Percentiles rank a stretch among this genome's conserved stretches.
phyloP scores from a whole-genome alignment of 345 rosid genomes.

The Barbarea vulgaris region DNA sequence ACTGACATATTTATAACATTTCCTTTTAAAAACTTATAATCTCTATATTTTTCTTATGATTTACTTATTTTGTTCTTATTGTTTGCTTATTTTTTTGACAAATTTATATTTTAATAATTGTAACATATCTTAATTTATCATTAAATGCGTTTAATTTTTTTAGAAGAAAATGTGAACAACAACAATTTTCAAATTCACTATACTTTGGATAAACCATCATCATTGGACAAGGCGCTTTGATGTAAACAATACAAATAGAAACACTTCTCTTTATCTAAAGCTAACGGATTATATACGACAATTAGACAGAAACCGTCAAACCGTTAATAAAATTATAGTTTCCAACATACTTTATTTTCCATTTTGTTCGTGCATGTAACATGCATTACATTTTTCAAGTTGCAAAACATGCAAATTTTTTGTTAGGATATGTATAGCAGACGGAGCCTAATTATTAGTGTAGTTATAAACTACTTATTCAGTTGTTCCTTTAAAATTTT shows the following conservation, averaged over 20 bases:
- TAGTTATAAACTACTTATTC: not conserved
- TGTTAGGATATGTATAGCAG: not conserved
- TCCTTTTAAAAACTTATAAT: not conserved
- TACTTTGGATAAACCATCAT: not conserved
- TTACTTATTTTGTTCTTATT: not conserved
- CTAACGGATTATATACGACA: too few species aligned
- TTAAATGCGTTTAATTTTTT: not conserved
- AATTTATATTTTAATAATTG: too few species aligned
- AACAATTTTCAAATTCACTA: not conserved
- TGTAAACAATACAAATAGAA: not conserved
- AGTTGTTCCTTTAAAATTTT: not conserved
- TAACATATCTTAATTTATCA: not conserved
- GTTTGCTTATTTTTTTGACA: not conserved
- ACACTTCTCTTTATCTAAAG: not conserved
- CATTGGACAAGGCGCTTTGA: not conserved
- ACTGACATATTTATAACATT: not conserved
- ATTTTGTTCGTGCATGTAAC: not conserved
- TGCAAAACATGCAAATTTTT: not conserved
- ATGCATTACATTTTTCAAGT: not conserved
- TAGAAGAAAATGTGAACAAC: not conserved
- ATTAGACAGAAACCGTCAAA: not conserved
- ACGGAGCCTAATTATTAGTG: not conserved
- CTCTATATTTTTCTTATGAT: not conserved
- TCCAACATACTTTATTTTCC: not conserved
- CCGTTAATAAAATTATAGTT: not conserved